Evolutionary conservation across 225 moss, liverwort and hornwort species (phyloP), one percentile per base, ranked within the genome.

Genomic region (Marchantia paleacea): DNA sequence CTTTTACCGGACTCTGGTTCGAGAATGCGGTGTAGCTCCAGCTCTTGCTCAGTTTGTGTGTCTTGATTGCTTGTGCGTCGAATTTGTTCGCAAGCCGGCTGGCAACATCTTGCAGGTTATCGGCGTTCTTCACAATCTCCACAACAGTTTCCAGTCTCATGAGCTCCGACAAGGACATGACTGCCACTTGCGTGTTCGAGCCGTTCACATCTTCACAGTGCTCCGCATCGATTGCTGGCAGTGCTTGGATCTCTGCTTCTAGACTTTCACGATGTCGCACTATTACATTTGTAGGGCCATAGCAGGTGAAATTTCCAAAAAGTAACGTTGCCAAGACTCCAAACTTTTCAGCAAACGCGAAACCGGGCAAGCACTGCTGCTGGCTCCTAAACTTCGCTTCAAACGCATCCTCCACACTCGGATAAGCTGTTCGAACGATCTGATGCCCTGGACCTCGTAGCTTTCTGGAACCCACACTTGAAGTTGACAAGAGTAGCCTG

Each of bases 81-180:
- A 78, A 78, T 64, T 67, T 39, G n/a, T n/a, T 78, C 15, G 78
- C 39, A 15, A 65, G 26, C 15, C 47, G 25, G 63, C 12, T 50
- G 20, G 50, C n/a, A 11, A 64, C 66, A 2, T 65, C 78, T 6
- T 26, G 13, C 78, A 66, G 39, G 58, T 76, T 39, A 55, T 76
- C 58, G 22, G 58, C 60, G 19, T 22, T 47, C 19, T n/a, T 10
- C 8, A 76, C 58, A 60, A 19, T 76, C 7, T 61, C 78, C 1
- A 51, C 78, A 3, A 78, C 50, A 14, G 49, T 78, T 24, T 78
- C 64, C 64, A 78, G 31, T 67, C 64, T 78, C 78, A 78, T 78
- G 48, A 78, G 63, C 64, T 78, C 78, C 14, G 64, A 30, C 50
- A 78, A 31, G 22, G 78, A 25, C 47, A 78, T 64, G 65, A 65